Conservation (phyloP, 108 stramenopile species). For the Fistulifera pelliculosa region DNA sequence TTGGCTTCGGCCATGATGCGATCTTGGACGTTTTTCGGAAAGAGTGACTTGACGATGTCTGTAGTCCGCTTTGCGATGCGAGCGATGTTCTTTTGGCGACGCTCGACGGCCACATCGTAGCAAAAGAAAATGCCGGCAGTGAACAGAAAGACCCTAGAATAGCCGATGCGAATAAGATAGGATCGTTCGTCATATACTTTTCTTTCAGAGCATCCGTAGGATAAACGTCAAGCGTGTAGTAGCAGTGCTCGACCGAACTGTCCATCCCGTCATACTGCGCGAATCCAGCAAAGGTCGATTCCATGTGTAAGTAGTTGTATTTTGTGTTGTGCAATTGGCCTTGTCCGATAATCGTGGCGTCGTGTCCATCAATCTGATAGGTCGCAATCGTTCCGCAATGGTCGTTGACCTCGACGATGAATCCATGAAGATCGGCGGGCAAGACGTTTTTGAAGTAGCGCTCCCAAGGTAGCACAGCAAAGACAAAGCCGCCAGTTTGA, state of each 20-base stretch:
- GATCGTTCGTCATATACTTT: conserved; percentile 20
- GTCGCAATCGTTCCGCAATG: conserved; percentile 18
- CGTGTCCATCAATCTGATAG: conserved; percentile 13
- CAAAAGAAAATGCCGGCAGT: conserved; percentile 9
- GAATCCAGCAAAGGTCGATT: not conserved
- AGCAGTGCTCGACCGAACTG: conserved; percentile 2
- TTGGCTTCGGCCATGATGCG: conserved; percentile 4
- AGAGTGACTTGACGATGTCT: conserved; percentile 10
- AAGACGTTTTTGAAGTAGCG: conserved; percentile 10
- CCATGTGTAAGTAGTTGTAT: conserved; percentile 16
- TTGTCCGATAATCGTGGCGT: conserved; percentile 11
- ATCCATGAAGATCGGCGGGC: conserved; percentile 13
- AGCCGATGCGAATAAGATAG: conserved; percentile 31
- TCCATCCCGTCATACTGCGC: not conserved
- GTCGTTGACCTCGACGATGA: conserved; percentile 26
- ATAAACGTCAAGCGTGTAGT: conserved; percentile 7
- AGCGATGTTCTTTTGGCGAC: conserved; percentile 6
- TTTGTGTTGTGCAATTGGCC: conserved; percentile 31
- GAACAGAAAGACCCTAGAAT: conserved; percentile 39
- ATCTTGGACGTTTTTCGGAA: conserved; percentile 10
- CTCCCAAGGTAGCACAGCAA: conserved; percentile 10
- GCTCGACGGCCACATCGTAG: conserved; percentile 9
- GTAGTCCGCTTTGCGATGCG: conserved; percentile 5
- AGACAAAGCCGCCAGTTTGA: not conserved
- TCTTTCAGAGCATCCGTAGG: conserved; percentile 7